Evolutionary conservation across 257 asterid species (phyloP).

Genomic region (Handroanthus guayacan): DNA sequence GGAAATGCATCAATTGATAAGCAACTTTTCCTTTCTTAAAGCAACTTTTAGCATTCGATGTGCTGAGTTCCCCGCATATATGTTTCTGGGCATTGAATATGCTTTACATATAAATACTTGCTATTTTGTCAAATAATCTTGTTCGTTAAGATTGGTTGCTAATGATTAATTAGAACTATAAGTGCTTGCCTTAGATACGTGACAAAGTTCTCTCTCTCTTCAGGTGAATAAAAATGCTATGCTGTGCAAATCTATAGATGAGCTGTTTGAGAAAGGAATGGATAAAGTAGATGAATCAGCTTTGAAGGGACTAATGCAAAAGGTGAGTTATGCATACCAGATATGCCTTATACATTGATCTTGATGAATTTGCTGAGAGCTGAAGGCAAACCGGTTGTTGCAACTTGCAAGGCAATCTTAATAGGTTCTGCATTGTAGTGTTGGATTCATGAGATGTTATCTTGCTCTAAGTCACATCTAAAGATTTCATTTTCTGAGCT

Average conservation of each 20-base stretch:
- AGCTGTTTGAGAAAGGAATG: constrained; percentile 79
- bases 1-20: not conserved
- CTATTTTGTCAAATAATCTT: not conserved
- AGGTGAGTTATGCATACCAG: constrained; percentile 53
- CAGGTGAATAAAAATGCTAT: constrained; percentile 87
- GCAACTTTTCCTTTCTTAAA: not conserved
- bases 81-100: constrained; percentile 5
- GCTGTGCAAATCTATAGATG: constrained; percentile 84
- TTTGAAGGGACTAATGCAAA: constrained; percentile 69
- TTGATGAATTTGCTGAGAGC: constrained; percentile 10
- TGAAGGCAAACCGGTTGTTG: not conserved
- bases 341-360: constrained; percentile 19
- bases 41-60: not conserved
- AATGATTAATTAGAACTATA: not conserved
- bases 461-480: not conserved
- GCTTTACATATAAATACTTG: not conserved
- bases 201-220: constrained; percentile 35
- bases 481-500: constrained; percentile 8
- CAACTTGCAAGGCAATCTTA: not conserved
- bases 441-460: constrained; percentile 7
- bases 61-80: not conserved
- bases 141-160: not conserved
- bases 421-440: not conserved
- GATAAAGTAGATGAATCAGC: constrained; percentile 56
- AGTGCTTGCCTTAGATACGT: constrained; percentile 26